phyloP scores from a whole-genome alignment of 331 rosid species.

The Acacia pycnantha region DNA sequence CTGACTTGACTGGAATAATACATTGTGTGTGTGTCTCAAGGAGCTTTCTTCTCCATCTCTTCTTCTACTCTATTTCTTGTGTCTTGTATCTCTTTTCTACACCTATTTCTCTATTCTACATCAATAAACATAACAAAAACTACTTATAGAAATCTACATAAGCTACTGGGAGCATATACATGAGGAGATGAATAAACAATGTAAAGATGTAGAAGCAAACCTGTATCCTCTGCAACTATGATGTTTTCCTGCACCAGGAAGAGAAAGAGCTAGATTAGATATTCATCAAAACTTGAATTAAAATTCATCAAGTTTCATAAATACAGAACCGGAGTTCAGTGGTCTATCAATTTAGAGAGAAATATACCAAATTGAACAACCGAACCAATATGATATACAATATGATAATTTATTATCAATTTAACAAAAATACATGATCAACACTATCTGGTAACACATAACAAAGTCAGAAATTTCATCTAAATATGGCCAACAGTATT shows the following conservation, averaged over 20 bases:
- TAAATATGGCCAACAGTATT: neutral
- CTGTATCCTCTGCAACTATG: conserved; percentile 65
- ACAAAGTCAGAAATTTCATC: conserved; percentile 3
- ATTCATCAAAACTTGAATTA: neutral
- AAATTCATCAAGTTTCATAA: neutral
- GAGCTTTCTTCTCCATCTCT: no score
- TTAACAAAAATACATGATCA: neutral
- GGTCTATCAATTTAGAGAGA: neutral
- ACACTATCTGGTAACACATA: neutral
- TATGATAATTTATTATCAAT: neutral
- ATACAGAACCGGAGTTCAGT: neutral
- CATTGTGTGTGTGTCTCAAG: no score
- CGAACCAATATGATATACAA: neutral
- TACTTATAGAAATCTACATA: neutral
- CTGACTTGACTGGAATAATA: no score
- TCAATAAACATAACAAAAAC: no score
- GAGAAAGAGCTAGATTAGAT: conserved; percentile 37
- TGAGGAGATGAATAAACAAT: conserved; percentile 10
- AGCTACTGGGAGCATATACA: conserved; percentile 4
- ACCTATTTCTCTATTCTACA: no score
- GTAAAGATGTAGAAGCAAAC: conserved; percentile 44
- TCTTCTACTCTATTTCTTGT: no score
- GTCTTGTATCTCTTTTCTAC: no score
- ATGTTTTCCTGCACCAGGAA: conserved; percentile 65
- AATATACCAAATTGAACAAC: neutral